Percentiles rank a stretch among this genome's conserved stretches.
Conservation (phyloP, 495 filamentous ascomycete species). For the Hypoxylon fuscum region DNA sequence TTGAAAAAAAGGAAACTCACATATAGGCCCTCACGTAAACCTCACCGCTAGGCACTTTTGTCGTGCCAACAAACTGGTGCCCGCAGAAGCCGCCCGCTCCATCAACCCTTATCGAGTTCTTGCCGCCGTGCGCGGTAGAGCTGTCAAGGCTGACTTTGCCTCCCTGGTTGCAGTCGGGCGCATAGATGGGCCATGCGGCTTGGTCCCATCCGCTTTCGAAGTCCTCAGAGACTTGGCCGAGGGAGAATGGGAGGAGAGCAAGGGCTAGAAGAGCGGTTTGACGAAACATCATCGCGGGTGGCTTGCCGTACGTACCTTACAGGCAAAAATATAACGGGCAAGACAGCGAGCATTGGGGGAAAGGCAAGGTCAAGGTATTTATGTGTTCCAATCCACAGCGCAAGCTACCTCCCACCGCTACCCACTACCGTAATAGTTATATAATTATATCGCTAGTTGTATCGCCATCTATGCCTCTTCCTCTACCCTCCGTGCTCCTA, state of each 20-base stretch:
- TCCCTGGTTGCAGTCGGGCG: slow-evolving; percentile 65
- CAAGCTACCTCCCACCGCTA: too few relatives aligned
- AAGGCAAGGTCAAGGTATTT: too few relatives aligned
- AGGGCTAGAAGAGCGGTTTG: slow-evolving; percentile 56
- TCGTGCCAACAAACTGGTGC: slow-evolving; percentile 68
- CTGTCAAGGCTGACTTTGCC: slow-evolving; percentile 62
- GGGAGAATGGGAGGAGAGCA: slow-evolving; percentile 54
- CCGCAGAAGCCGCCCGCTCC: slow-evolving; percentile 66
- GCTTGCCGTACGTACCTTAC: too few relatives aligned
- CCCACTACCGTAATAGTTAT: too few relatives aligned
- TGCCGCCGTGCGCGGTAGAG: slow-evolving; percentile 61
- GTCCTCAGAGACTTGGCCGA: slow-evolving; percentile 61
- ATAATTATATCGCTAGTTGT: too few relatives aligned
- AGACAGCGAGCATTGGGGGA: too few relatives aligned
- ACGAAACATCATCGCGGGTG: slow-evolving; percentile 53
- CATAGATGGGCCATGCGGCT: slow-evolving; percentile 63
- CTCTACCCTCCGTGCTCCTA: too few relatives aligned
- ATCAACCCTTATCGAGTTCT: slow-evolving; percentile 63
- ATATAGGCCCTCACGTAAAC: slow-evolving; percentile 63
- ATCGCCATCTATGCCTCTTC: too few relatives aligned
- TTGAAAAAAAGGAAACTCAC: too few relatives aligned
- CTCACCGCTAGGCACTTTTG: slow-evolving; percentile 62
- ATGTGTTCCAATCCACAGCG: too few relatives aligned
- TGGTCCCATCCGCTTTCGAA: slow-evolving; percentile 65
- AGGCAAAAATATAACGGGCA: too few relatives aligned